These are phyloP conservation scores for Hemisphaericaspora lyxosophila DNA, from an alignment of 1,139 yeast genomes.

Conservation along the genomic window DNA sequence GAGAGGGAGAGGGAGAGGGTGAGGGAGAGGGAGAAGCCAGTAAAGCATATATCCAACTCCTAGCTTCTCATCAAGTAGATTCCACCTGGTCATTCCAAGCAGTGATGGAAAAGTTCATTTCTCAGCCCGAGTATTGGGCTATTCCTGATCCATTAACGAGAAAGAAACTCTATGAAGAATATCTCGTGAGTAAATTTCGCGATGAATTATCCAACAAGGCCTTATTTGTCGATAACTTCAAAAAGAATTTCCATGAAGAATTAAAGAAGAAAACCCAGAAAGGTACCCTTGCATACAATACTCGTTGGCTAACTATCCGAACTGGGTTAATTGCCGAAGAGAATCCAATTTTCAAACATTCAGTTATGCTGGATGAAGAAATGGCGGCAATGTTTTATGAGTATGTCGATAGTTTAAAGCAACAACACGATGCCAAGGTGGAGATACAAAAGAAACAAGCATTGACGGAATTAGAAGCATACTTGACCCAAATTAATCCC, in stretches of 20 bases:
- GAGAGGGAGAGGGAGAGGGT: conserved; percentile 26
- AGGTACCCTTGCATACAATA: conserved; percentile 50
- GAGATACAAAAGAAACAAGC: conserved; percentile 47
- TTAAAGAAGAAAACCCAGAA: conserved; percentile 34
- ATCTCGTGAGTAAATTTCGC: conserved; percentile 53
- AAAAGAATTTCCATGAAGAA: conserved; percentile 51
- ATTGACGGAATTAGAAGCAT: conserved; percentile 49
- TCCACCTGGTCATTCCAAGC: conserved; percentile 74
- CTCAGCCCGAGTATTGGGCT: conserved; percentile 69
- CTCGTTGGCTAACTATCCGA: conserved; percentile 67
- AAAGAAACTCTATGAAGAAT: conserved; percentile 65
- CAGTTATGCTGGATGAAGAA: conserved; percentile 59
- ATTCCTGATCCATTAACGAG: conserved; percentile 61
- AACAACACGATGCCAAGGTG: conserved; percentile 33
- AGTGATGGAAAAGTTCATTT: conserved; percentile 60
- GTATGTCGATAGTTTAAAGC: conserved; percentile 43
- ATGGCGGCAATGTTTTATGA: conserved; percentile 53
- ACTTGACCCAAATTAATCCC: conserved; percentile 40
- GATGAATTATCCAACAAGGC: conserved; percentile 55
- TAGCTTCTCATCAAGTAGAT: conserved; percentile 57
- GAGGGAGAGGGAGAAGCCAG: no score
- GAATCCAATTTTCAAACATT: conserved; percentile 61
- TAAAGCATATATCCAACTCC: conserved; percentile 57
- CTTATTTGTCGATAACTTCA: conserved; percentile 54
- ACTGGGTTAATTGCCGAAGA: conserved; percentile 53